phyloP scores from a whole-genome alignment of 306 rosid genomes.

The peach (Prunus persica) region Prunus_persica_NCBIv2 NC_034012.1:220001-220500 shows the following conservation, averaged over 20 bases:
- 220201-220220: conserved; percentile 84
- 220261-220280: conserved; percentile 20
- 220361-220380: background rate
- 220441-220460: conserved; percentile 58
- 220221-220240: conserved; percentile 87
- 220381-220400: background rate
- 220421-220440: conserved; percentile 12
- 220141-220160: conserved; percentile 64
- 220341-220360: background rate
- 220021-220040: background rate
- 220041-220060: background rate
- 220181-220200: conserved; percentile 93
- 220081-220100: background rate
- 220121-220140: conserved; percentile 19
- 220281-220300: conserved; percentile 5
- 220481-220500: conserved; percentile 83
- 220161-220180: conserved; percentile 87
- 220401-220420: background rate
- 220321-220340: too few species aligned
- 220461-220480: conserved; percentile 96
- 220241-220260: conserved; percentile 89
- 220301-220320: background rate
- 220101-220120: background rate
- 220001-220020: background rate
- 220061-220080: background rate